A percentile compares a stretch with the other conserved stretches of the same genome.
Conservation (phyloP, 2,329 filamentous ascomycete species). For the Botrytis cinerea region DNA sequence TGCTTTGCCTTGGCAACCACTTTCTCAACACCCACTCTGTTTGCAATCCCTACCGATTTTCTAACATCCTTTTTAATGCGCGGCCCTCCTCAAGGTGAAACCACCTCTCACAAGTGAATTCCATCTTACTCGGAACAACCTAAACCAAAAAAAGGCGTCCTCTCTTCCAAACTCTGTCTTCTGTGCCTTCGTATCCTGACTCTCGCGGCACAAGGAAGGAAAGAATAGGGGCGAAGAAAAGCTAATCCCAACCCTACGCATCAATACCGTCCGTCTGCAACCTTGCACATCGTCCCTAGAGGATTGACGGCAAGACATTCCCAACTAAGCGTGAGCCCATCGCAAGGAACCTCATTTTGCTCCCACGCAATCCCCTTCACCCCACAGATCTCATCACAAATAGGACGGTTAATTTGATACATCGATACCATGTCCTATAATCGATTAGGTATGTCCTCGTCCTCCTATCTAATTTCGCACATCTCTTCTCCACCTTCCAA, state of each 20-base stretch:
- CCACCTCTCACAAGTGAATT: slow-evolving; percentile 11
- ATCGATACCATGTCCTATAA: slow-evolving; percentile 65
- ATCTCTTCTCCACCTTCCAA: slow-evolving; percentile 12
- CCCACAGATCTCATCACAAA: slow-evolving; percentile 15
- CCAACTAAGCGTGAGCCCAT: slow-evolving; percentile 10
- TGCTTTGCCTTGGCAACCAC: slow-evolving; percentile 10
- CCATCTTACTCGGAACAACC: neutral
- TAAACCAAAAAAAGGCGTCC: neutral
- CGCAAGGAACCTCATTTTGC: slow-evolving; percentile 12
- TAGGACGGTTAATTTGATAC: slow-evolving; percentile 6
- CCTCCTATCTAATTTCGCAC: slow-evolving; percentile 20
- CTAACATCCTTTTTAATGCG: slow-evolving; percentile 17
- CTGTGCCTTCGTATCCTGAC: neutral
- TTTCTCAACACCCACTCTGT: neutral
- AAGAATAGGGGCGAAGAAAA: neutral
- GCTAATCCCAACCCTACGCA: neutral
- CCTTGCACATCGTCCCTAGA: neutral
- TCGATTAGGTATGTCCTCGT: slow-evolving; percentile 67
- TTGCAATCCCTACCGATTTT: slow-evolving; percentile 7
- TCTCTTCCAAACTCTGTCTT: neutral
- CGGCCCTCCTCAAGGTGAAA: slow-evolving; percentile 15
- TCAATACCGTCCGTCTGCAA: neutral
- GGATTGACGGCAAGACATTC: slow-evolving; percentile 14
- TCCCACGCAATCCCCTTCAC: slow-evolving; percentile 15
- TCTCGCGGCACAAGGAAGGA: neutral